phyloP scores from a whole-genome alignment of 495 filamentous ascomycete species.

The Podospora fimiseda region DNA sequence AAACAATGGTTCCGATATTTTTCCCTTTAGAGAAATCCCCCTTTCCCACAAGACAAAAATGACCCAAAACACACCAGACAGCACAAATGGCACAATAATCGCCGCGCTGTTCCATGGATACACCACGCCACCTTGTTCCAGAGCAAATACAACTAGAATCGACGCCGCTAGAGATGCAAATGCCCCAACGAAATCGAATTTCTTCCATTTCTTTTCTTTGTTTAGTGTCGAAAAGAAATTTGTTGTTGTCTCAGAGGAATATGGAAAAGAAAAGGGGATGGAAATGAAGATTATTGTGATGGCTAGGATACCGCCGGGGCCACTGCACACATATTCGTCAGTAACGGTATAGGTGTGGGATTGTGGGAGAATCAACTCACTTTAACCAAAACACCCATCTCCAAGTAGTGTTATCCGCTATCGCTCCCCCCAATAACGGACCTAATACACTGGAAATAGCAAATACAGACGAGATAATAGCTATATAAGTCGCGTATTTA shows the following conservation, averaged over 20 bases:
- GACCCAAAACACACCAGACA: slow-evolving; percentile 19
- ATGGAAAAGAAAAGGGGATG: slow-evolving; percentile 17
- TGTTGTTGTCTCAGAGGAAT: neutral
- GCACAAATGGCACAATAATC: slow-evolving; percentile 19
- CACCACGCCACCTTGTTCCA: slow-evolving; percentile 23
- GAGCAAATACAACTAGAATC: slow-evolving; percentile 26
- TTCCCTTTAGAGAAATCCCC: slow-evolving; percentile 7
- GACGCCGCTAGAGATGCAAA: slow-evolving; percentile 19
- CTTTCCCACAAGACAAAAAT: slow-evolving; percentile 26
- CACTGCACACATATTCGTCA: slow-evolving; percentile 9
- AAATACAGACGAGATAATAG: slow-evolving; percentile 41
- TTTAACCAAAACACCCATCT: slow-evolving; percentile 39
- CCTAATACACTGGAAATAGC: slow-evolving; percentile 39
- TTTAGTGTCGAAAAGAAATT: neutral
- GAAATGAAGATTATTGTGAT: slow-evolving; percentile 24
- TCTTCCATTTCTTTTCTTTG: neutral
- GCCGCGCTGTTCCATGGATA: slow-evolving; percentile 17
- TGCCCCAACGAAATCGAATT: slow-evolving; percentile 23
- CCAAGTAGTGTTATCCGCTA: slow-evolving; percentile 28
- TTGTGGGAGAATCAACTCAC: slow-evolving; percentile 12
- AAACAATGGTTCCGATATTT: slow-evolving; percentile 25
- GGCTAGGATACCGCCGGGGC: slow-evolving; percentile 23
- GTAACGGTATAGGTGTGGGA: neutral
- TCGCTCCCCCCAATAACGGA: slow-evolving; percentile 41
- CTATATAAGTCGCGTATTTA: slow-evolving; percentile 40